Percentiles rank a stretch among this genome's conserved stretches.
Conservation (phyloP, 2,329 filamentous ascomycete species). For the Fusarium brevicatenulatum region DNA sequence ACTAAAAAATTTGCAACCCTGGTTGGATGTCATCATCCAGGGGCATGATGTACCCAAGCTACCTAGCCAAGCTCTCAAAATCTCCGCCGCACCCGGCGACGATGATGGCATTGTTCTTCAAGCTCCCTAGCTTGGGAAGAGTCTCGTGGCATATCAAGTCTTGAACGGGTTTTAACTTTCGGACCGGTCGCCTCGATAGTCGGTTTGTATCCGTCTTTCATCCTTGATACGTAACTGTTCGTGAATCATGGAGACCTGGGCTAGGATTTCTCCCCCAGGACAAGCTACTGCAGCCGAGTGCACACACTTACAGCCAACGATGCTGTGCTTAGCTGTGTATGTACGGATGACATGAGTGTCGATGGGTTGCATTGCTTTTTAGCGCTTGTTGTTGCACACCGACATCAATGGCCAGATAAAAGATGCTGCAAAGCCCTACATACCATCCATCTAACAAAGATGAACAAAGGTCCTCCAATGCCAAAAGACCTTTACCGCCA, state of each 20-base stretch:
- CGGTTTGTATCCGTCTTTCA: background rate
- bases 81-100: constrained; percentile 28
- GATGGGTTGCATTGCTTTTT: constrained; percentile 8
- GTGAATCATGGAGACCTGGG: background rate
- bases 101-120: constrained; percentile 27
- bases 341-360: constrained; percentile 17
- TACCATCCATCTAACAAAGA: constrained; percentile 12
- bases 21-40: constrained; percentile 38
- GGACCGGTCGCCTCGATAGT: background rate
- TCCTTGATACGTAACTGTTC: background rate
- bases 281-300: constrained; percentile 20
- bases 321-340: background rate
- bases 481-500: constrained; percentile 35
- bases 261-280: constrained; percentile 7
- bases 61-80: constrained; percentile 19
- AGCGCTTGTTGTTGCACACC: constrained; percentile 28
- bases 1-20: too few relatives aligned
- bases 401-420: constrained; percentile 28
- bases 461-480: constrained; percentile 13
- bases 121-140: background rate
- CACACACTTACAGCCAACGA: constrained; percentile 7
- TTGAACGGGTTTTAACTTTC: background rate
- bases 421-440: constrained; percentile 20
- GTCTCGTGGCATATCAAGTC: background rate
- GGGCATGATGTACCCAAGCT: constrained; percentile 29